phyloP scores from a whole-genome alignment of 148 eudicot species.

The Rhododendron vialii region DNA sequence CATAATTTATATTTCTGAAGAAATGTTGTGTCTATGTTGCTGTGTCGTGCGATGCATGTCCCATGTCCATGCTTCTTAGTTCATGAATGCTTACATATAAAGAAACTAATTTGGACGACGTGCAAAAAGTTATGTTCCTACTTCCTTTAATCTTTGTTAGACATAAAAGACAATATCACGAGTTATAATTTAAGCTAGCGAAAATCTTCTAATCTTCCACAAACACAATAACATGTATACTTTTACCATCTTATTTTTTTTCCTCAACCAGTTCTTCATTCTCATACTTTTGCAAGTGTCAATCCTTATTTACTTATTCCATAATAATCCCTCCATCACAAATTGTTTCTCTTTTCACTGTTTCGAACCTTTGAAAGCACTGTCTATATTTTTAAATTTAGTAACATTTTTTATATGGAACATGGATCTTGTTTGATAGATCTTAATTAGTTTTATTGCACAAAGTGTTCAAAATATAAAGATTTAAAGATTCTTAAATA shows the following conservation, averaged over 20 bases:
- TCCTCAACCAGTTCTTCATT: neutral
- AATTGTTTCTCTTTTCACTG: neutral
- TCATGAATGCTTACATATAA: neutral
- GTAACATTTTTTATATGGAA: neutral
- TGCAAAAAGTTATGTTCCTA: neutral
- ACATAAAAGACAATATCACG: neutral
- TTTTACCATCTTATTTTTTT: neutral
- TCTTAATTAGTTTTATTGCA: neutral
- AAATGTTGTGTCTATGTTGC: neutral
- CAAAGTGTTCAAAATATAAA: neutral
- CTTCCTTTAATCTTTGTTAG: neutral
- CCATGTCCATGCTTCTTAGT: neutral
- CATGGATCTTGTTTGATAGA: neutral
- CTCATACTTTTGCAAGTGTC: neutral
- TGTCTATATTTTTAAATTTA: neutral
- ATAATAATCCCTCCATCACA: neutral
- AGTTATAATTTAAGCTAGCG: neutral
- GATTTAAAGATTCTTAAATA: neutral
- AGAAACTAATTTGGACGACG: neutral
- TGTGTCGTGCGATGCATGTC: neutral
- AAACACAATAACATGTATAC: neutral
- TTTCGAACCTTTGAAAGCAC: neutral
- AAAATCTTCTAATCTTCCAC: neutral
- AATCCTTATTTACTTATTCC: neutral
- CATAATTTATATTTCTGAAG: neutral